These are phyloP conservation scores for Trichoderma orchidacearum DNA, from an alignment of 495 filamentous ascomycete genomes.

Conservation along the genomic window DNA sequence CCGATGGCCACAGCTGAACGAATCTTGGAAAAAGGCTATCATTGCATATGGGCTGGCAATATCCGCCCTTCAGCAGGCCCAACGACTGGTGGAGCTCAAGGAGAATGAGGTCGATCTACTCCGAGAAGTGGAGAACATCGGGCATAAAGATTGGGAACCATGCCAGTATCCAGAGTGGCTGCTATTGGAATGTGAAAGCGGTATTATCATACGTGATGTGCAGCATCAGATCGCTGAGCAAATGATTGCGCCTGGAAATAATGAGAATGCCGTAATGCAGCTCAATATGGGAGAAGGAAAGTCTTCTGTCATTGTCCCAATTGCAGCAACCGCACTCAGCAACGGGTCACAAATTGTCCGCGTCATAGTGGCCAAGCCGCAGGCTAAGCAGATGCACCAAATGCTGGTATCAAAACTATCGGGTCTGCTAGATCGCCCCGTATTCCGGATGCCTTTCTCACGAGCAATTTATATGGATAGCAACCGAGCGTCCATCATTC, in stretches of 20 bases:
- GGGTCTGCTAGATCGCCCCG: conserved; percentile 39
- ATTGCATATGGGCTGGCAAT: conserved; percentile 22
- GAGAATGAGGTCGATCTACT: conserved; percentile 22
- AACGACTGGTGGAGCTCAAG: conserved; percentile 14
- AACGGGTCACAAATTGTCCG: conserved; percentile 36
- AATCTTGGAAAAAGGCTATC: conserved; percentile 16
- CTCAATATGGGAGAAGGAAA: conserved; percentile 72
- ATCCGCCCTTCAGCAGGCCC: conserved; percentile 20
- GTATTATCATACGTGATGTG: conserved; percentile 45
- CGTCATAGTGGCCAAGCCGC: conserved; percentile 49
- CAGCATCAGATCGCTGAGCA: conserved; percentile 42
- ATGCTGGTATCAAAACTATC: conserved; percentile 46
- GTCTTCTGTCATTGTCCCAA: conserved; percentile 55
- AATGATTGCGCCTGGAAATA: conserved; percentile 38
- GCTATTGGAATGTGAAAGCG: conserved; percentile 50
- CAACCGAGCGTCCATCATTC: conserved; percentile 14
- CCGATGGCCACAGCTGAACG: conserved; percentile 10
- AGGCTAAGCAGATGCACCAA: conserved; percentile 49
- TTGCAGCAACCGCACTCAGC: conserved; percentile 42
- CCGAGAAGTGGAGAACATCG: conserved; percentile 36
- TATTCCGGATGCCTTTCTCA: conserved; percentile 53
- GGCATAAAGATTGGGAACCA: conserved; percentile 40
- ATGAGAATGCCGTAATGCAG: conserved; percentile 44
- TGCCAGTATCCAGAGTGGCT: conserved; percentile 40
- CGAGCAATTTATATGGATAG: conserved; percentile 26